phyloP scores from a whole-genome alignment of 2,329 filamentous ascomycete species.

The Thermothelomyces thermophilus region DNA sequence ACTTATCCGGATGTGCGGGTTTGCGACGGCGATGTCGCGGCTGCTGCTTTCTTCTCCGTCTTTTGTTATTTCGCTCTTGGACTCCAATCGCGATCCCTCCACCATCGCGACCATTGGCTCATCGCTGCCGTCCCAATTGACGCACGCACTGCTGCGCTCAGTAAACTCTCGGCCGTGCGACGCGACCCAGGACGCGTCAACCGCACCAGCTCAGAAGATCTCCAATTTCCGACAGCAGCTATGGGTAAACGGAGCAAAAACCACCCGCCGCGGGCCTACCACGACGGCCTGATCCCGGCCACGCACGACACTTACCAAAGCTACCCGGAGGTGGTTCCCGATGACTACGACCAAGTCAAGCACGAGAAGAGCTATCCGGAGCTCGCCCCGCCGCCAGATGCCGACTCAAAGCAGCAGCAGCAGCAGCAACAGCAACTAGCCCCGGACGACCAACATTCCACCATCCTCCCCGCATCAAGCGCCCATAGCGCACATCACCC shows the following conservation, averaged over 20 bases:
- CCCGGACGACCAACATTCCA: not conserved
- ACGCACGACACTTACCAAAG: not conserved
- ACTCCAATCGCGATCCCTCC: too few relatives aligned
- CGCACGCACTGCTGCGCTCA: too few relatives aligned
- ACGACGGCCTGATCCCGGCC: slow-evolving; percentile 16
- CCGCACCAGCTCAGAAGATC: not conserved
- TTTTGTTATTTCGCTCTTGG: not conserved
- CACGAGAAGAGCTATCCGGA: slow-evolving; percentile 16
- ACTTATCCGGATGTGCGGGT: not conserved
- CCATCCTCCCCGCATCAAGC: not conserved
- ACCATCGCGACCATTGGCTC: too few relatives aligned
- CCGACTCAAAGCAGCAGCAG: not conserved
- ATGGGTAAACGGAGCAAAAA: slow-evolving; percentile 5
- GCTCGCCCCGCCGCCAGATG: not conserved
- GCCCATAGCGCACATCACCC: not conserved
- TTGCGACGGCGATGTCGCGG: not conserved
- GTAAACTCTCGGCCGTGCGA: not conserved
- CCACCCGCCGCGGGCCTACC: slow-evolving; percentile 7
- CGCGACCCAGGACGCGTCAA: not conserved
- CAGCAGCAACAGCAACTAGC: not conserved
- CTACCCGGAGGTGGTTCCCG: slow-evolving; percentile 13
- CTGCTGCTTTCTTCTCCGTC: not conserved
- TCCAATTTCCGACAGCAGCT: not conserved
- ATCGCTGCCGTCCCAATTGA: too few relatives aligned
- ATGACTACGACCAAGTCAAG: slow-evolving; percentile 6